Base-by-base conservation (phyloP, 1,139 yeast species). In the Yueomyces sp. region DNA sequence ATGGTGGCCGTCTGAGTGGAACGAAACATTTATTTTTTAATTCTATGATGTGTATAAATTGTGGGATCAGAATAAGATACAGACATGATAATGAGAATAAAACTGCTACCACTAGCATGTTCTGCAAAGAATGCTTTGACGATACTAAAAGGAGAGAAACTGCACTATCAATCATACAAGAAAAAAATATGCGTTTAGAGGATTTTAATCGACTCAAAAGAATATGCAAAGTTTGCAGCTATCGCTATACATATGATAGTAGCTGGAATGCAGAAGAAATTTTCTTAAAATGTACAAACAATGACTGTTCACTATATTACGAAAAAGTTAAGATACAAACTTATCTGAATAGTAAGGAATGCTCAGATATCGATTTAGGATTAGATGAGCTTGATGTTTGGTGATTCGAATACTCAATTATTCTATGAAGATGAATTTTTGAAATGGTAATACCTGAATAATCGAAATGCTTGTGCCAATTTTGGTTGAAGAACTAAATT, bases 251-350 rank as follows among this genome's bases (percentile, higher is more conserved):
- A 4, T 45, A 48, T 9, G 54, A 57, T 42, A 50, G 56, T 4
- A 45, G 53, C 25, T 45, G 43, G 3, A 39, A 41, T 3, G 50
- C 54, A 25, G 52, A 50, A 9, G 42, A 40, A 3, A 48, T 58
- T 30, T 52, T 54, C 1, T 30, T 28, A 4, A 37, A 45, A 5
- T 67, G 71, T 50, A 59, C 57, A 28, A 65, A 68, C 3, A 55
- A 56, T 35, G 70, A 66, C 39, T 67, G 72, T 42, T 66, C 70
- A 0, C 56, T 63, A 2, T 67, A 60, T 46, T 67, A 56, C 45
- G 51, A 62, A 1, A 57, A 62, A 40, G 55, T 60, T 1, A 59
- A 60, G 40, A 38, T 44, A 2, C 19, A 40, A 4, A 44, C 43
- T n/a, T 42, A 46, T 34, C 27, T 50, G 4, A 33, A 36, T 9